phyloP scores from a whole-genome alignment of 75 land plant genomes.

The Pinus albicaulis region DNA sequence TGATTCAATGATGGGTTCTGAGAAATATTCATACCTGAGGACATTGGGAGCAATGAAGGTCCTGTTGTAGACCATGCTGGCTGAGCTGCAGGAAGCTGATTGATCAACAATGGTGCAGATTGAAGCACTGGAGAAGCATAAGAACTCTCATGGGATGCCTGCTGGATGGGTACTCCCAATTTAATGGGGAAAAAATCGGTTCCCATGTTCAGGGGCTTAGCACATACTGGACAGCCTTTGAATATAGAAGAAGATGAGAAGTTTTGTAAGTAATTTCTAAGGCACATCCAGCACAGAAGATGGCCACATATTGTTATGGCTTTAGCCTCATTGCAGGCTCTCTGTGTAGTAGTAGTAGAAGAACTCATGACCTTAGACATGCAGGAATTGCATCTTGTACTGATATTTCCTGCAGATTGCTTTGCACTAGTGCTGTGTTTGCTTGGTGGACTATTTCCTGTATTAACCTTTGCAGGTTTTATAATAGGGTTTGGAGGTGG shows the following conservation, averaged over 20 bases:
- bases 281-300: constrained; percentile 3
- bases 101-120: constrained; percentile 6
- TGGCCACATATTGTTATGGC: constrained; percentile 10
- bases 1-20: neutral
- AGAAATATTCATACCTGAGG: neutral
- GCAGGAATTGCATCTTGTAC: constrained; percentile 2
- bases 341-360: neutral
- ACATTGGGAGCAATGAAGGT: neutral
- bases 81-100: constrained; percentile 7
- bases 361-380: neutral
- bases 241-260: neutral
- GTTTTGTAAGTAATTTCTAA: neutral
- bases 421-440: constrained; percentile 19
- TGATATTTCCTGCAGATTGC: constrained; percentile 5
- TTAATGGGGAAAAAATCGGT: neutral
- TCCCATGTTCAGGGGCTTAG: neutral
- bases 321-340: neutral
- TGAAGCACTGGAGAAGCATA: constrained; percentile 1
- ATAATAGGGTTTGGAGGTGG: neutral
- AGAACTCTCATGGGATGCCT: neutral
- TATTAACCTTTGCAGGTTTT: no score
- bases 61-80: constrained; percentile 4
- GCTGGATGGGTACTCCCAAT: constrained; percentile 4
- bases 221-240: neutral
- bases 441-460: constrained; percentile 43